Evolutionary conservation across 1,284 basidiomycete genomes (phyloP).

Genomic region (Cryptococcus sp.): DNA sequence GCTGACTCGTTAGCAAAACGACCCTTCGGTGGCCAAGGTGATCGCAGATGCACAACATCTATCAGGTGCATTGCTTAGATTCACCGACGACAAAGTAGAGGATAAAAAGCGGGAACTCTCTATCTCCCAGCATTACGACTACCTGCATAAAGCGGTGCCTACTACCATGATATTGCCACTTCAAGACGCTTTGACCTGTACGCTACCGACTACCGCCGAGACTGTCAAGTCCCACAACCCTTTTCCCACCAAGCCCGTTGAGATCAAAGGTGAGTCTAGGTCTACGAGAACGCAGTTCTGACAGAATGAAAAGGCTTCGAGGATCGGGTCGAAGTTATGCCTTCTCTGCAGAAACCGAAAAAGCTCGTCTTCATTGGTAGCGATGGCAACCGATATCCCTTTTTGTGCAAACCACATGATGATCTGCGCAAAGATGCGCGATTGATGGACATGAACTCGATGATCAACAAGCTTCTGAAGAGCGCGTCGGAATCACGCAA

Average conservation of each 20-base stretch:
- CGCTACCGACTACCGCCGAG: slow-evolving; percentile 70
- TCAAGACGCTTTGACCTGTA: slow-evolving; percentile 90
- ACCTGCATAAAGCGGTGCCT: slow-evolving; percentile 60
- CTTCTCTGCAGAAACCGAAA: slow-evolving; percentile 85
- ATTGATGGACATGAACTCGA: slow-evolving; percentile 96
- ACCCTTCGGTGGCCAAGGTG: slow-evolving; percentile 1
- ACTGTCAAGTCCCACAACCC: slow-evolving; percentile 71
- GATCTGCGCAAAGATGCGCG: slow-evolving; percentile 97
- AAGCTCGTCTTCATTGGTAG: slow-evolving; percentile 85
- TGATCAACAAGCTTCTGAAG: slow-evolving; percentile 97
- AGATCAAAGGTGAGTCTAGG: slow-evolving; percentile 66
- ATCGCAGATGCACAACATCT: slow-evolving; percentile 44
- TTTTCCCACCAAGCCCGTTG: slow-evolving; percentile 76
- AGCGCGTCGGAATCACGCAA: slow-evolving; percentile 89
- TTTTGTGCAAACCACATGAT: slow-evolving; percentile 97
- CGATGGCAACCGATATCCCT: slow-evolving; percentile 82
- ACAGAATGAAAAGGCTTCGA: slow-evolving; percentile 67
- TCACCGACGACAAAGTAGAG: slow-evolving; percentile 44
- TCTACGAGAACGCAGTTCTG: background rate
- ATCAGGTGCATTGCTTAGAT: slow-evolving; percentile 35
- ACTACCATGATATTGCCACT: slow-evolving; percentile 82
- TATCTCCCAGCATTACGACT: slow-evolving; percentile 60
- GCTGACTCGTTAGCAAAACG: background rate
- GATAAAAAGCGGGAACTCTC: slow-evolving; percentile 42
- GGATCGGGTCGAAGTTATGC: slow-evolving; percentile 90